phyloP scores from a whole-genome alignment of 257 asterid genomes.

The Oldenlandia corymbosa region DNA sequence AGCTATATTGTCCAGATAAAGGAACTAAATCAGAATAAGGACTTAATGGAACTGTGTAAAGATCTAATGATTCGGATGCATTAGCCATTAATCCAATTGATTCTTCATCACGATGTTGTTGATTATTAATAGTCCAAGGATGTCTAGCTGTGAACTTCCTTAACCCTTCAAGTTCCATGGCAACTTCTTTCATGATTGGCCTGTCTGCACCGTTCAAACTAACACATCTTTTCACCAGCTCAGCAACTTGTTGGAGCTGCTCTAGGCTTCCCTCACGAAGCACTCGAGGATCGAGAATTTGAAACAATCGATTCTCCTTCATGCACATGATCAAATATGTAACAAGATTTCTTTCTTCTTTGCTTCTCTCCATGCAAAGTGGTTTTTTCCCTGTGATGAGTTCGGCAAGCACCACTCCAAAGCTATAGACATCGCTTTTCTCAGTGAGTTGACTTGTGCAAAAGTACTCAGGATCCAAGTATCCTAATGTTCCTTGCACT shows the following conservation, averaged over 20 bases:
- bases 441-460: conserved; percentile 56
- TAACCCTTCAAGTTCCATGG: conserved; percentile 56
- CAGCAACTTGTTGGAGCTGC: conserved; percentile 47
- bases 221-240: conserved; percentile 47
- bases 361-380: too few species aligned
- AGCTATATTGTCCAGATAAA: conserved; percentile 39
- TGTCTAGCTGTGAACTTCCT: conserved; percentile 40
- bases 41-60: conserved; percentile 38
- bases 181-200: conserved; percentile 78
- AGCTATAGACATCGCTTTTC: conserved; percentile 76
- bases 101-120: conserved; percentile 15
- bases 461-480: conserved; percentile 73
- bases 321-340: too few species aligned
- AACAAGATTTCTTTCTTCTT: too few species aligned
- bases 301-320: too few species aligned
- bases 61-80: conserved; percentile 27
- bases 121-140: conserved; percentile 48
- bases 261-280: conserved; percentile 57
- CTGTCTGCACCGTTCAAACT: conserved; percentile 44
- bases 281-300: conserved; percentile 53
- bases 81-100: conserved; percentile 25
- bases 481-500: conserved; percentile 77
- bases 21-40: conserved; percentile 22
- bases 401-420: conserved; percentile 67
- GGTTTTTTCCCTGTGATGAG: conserved; percentile 65